Conservation (phyloP, 2,329 filamentous ascomycete genomes). For the Salinomyces thailandicus region DNA sequence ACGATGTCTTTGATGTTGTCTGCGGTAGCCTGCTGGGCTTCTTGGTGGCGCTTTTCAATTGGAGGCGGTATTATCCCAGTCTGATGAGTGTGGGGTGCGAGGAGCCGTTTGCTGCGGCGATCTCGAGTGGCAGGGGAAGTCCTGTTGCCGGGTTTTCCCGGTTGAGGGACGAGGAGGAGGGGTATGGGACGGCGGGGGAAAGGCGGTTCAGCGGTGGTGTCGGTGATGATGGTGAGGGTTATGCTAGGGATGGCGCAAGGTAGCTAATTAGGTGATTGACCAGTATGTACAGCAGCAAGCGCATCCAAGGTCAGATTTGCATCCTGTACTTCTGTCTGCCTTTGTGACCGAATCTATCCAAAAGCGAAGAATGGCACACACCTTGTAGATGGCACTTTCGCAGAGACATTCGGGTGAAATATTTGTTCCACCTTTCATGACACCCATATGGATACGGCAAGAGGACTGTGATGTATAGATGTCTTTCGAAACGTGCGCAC, state of each 20-base stretch:
- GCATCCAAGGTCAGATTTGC: too few relatives aligned
- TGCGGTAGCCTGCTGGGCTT: constrained; percentile 46
- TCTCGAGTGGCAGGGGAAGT: constrained; percentile 11
- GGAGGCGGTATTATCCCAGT: constrained; percentile 50
- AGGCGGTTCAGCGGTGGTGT: constrained; percentile 6
- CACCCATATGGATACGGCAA: too few relatives aligned
- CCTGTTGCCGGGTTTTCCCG: constrained; percentile 26
- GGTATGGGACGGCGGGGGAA: constrained; percentile 5
- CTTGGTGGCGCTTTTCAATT: constrained; percentile 46
- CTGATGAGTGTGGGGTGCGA: constrained; percentile 42
- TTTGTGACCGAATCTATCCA: too few relatives aligned
- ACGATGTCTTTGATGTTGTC: constrained; percentile 54
- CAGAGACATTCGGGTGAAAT: too few relatives aligned
- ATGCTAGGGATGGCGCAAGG: constrained; percentile 3
- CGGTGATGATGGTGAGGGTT: constrained; percentile 8
- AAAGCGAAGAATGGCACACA: too few relatives aligned
- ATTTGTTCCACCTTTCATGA: too few relatives aligned
- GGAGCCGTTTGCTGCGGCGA: constrained; percentile 37
- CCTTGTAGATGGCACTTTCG: too few relatives aligned
- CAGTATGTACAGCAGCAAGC: too few relatives aligned
- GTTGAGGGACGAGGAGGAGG: constrained; percentile 38
- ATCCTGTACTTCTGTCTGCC: too few relatives aligned
- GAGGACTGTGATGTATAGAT: too few relatives aligned
- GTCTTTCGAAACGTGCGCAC: background rate
- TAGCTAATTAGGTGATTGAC: too few relatives aligned